Conservation (phyloP, 345 rosid species). For the Nephelium lappaceum region DNA sequence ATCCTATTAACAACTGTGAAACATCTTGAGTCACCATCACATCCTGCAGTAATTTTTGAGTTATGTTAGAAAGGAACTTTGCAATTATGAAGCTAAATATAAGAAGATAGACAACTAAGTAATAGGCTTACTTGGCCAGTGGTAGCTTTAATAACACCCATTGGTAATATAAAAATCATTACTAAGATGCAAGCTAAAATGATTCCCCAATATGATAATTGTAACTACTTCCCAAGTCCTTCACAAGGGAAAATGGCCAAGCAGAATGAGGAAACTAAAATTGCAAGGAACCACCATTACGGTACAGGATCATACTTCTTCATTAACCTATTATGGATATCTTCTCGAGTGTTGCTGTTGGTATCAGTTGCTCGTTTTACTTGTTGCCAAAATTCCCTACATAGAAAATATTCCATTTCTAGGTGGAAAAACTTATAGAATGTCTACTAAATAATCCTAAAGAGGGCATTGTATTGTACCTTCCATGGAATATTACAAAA, state of each 20-base stretch:
- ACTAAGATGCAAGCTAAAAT: constrained; percentile 36
- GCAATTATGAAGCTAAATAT: no score
- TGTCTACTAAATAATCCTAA: no score
- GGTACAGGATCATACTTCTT: constrained; percentile 43
- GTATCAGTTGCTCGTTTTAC: constrained; percentile 16
- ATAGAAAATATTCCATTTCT: not conserved
- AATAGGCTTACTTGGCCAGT: constrained; percentile 33
- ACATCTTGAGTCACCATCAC: not conserved
- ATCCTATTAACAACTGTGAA: constrained; percentile 2
- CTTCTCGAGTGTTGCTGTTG: constrained; percentile 10
- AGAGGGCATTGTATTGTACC: constrained; percentile 5
- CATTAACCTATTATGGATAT: constrained; percentile 48
- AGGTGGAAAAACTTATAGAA: no score
- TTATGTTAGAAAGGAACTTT: no score
- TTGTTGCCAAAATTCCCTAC: constrained; percentile 30
- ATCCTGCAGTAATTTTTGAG: no score
- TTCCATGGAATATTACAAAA: constrained; percentile 36
- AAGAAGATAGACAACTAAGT: no score
- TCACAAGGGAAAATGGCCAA: no score
- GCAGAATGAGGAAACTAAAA: no score
- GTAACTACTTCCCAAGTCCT: constrained; percentile 31
- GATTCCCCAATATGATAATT: not conserved
- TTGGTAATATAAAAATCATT: constrained; percentile 26
- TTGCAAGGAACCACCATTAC: constrained; percentile 41
- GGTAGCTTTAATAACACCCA: constrained; percentile 45